These are phyloP conservation scores for Pachysolen tannophilus DNA, from an alignment of 805 yeast species.

Conservation along the genomic window DNA sequence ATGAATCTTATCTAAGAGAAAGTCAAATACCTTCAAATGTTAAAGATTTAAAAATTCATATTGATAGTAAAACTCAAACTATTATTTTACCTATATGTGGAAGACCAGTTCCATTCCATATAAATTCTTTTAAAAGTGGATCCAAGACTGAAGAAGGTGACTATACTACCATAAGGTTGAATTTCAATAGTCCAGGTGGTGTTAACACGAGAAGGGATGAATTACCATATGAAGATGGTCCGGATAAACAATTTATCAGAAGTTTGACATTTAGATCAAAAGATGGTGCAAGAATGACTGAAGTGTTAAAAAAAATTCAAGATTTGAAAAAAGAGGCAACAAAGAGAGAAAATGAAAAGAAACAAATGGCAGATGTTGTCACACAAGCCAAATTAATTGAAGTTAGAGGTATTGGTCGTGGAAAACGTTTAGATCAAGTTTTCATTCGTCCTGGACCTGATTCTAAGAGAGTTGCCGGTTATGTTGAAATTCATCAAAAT, in stretches of 20 bases:
- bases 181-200: constrained; percentile 87
- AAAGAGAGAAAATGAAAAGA: constrained; percentile 84
- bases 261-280: constrained; percentile 82
- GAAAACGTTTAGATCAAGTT: constrained; percentile 79
- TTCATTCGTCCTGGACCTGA: constrained; percentile 95
- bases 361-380: constrained; percentile 89
- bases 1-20: constrained; percentile 91
- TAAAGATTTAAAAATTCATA: constrained; percentile 76
- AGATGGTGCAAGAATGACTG: constrained; percentile 86
- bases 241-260: constrained; percentile 80
- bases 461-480: constrained; percentile 91
- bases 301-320: constrained; percentile 80
- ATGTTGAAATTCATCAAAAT: constrained; percentile 85
- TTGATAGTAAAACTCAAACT: constrained; percentile 83
- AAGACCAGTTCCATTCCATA: constrained; percentile 96
- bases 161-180: constrained; percentile 80
- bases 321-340: constrained; percentile 89
- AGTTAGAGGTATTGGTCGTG: constrained; percentile 65
- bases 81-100: constrained; percentile 88
- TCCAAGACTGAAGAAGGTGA: constrained; percentile 96
- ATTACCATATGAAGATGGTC: constrained; percentile 83
- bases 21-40: constrained; percentile 82
- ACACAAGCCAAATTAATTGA: constrained; percentile 85
- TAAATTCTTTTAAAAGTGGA: constrained; percentile 88
- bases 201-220: constrained; percentile 63